phyloP scores from a whole-genome alignment of 2,329 filamentous ascomycete species.

The Alternaria brassicicola region DNA sequence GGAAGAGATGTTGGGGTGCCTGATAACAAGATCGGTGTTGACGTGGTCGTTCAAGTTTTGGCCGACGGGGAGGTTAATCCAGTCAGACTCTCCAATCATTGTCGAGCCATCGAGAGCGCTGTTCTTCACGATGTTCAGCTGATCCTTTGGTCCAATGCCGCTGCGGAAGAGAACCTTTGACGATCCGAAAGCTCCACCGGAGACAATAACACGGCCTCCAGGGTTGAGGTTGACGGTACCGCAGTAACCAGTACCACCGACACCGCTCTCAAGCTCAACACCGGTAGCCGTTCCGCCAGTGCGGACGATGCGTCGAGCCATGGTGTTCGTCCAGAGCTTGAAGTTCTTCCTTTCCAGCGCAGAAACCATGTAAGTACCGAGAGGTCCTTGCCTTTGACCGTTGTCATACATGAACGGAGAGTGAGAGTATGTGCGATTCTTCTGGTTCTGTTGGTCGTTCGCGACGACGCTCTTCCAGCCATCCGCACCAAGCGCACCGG shows the following conservation, averaged over 20 bases:
- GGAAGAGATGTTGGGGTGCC: slow-evolving; percentile 60
- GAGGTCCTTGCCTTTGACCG: slow-evolving; percentile 71
- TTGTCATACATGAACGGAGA: slow-evolving; percentile 71
- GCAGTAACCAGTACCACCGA: slow-evolving; percentile 58
- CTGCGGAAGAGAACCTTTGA: slow-evolving; percentile 71
- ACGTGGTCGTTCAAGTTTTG: slow-evolving; percentile 59
- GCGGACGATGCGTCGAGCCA: slow-evolving; percentile 70
- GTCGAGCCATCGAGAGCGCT: slow-evolving; percentile 52
- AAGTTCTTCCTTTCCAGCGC: slow-evolving; percentile 68
- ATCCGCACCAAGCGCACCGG: slow-evolving; percentile 62
- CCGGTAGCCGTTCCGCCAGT: slow-evolving; percentile 67
- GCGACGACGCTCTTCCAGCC: slow-evolving; percentile 69
- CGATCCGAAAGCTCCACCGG: slow-evolving; percentile 72
- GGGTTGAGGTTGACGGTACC: slow-evolving; percentile 67
- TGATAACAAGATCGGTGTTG: slow-evolving; percentile 63
- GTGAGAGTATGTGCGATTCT: slow-evolving; percentile 69
- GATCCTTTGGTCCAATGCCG: slow-evolving; percentile 67
- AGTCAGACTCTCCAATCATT: slow-evolving; percentile 53
- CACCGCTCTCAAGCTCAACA: slow-evolving; percentile 70
- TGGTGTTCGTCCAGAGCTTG: slow-evolving; percentile 68
- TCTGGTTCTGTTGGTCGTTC: slow-evolving; percentile 64
- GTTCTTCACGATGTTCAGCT: slow-evolving; percentile 54
- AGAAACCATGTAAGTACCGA: slow-evolving; percentile 72
- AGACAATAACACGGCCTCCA: slow-evolving; percentile 69
- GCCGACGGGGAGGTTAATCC: slow-evolving; percentile 61